Conservation (phyloP, 2,329 filamentous ascomycete species). For the Ambrosiella cleistominuta region DNA sequence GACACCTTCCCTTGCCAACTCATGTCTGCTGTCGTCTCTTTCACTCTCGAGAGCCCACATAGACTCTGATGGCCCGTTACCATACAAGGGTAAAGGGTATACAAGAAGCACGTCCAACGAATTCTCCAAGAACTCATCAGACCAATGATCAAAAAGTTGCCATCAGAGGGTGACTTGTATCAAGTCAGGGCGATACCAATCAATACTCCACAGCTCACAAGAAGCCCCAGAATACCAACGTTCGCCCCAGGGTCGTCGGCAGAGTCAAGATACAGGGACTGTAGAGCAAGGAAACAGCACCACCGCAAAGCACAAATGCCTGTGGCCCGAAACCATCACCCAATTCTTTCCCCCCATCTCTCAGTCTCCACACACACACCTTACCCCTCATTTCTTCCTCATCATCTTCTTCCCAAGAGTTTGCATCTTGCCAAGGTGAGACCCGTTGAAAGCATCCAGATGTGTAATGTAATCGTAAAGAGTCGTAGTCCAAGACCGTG, state of each 20-base stretch:
- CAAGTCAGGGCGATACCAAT: neutral
- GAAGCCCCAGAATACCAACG: neutral
- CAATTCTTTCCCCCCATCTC: neutral
- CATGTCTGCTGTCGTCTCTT: neutral
- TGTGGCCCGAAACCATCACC: neutral
- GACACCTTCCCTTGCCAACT: neutral
- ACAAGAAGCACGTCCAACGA: neutral
- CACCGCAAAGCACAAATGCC: neutral
- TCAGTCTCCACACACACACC: neutral
- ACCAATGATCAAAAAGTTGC: neutral
- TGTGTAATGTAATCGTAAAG: slow-evolving; percentile 6
- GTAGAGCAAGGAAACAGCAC: neutral
- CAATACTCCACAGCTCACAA: neutral
- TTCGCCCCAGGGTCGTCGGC: neutral
- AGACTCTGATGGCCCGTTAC: neutral
- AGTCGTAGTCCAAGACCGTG: slow-evolving; percentile 4
- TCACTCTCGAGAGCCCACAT: neutral
- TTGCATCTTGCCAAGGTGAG: slow-evolving; percentile 3
- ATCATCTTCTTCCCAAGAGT: slow-evolving; percentile 4
- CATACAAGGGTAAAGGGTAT: neutral
- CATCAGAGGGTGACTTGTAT: neutral
- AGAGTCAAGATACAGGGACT: slow-evolving; percentile 1
- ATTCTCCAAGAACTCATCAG: neutral
- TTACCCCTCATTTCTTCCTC: neutral
- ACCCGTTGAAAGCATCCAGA: neutral